phyloP scores from a whole-genome alignment of 163 green algal species.

The Coccomyxa subellipsoidea region DNA sequence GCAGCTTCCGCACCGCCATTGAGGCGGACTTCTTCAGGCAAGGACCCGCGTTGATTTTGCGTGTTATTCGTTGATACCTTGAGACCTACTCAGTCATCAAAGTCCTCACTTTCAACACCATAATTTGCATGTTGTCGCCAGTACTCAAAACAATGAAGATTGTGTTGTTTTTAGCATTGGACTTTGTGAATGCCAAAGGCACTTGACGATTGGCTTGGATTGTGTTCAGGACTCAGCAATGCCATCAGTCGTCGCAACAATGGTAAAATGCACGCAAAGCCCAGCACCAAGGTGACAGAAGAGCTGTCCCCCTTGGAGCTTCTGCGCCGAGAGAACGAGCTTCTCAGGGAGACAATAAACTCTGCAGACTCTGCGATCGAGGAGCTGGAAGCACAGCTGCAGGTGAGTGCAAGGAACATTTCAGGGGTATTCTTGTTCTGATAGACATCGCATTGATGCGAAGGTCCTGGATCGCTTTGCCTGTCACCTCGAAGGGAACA shows the following conservation, averaged over 20 bases:
- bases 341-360: conserved; percentile 44
- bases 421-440: too few species aligned
- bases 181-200: too few species aligned
- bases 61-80: not conserved
- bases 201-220: not conserved
- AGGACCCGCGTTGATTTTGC: not conserved
- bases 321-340: conserved; percentile 52
- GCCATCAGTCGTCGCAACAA: not conserved
- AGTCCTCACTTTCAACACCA: not conserved
- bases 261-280: not conserved
- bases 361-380: conserved; percentile 27
- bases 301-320: conserved; percentile 36
- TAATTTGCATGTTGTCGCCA: not conserved
- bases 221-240: not conserved
- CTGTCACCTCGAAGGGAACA: too few species aligned
- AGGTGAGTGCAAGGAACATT: not conserved
- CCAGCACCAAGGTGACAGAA: conserved; percentile 1
- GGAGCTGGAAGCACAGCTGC: conserved; percentile 13
- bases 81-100: not conserved
- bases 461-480: too few species aligned
- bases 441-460: too few species aligned
- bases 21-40: not conserved
- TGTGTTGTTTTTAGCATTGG: too few species aligned
- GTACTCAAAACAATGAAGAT: too few species aligned
- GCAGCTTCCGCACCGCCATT: not conserved